Evolutionary conservation across 1,284 basidiomycete species (phyloP), one percentile per base, ranked within the genome.

Genomic region (Cryptococcus neoformans): DNA sequence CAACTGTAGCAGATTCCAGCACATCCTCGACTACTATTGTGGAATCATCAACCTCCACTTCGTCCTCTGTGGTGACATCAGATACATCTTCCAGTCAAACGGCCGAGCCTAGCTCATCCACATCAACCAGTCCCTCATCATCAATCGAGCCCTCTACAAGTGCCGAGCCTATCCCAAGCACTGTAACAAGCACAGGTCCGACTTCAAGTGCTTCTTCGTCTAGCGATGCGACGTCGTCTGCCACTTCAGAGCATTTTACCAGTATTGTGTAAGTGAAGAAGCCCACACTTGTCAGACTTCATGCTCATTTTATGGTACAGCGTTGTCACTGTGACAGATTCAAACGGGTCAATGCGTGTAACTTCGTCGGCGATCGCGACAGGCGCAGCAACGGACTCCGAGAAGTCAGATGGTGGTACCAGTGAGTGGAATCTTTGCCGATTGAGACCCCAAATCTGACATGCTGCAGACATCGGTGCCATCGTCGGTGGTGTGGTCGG

Each of bases 401-500:
- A 21, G 9, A 47, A 17, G 12, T 54, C 39, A 8, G 42, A 51
- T 5, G 41, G 62, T 40, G 54, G 62, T 42, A 52, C 59, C 35
- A 58, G 63, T 62, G 34, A 57, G 65, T 62, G 4, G 6, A n/a
- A 17, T 21, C 16, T 11, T n/a, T 34, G 38, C n/a, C 37, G 10
- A 28, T 28, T 16, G 6, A 49, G n/a, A 12, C 3, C 28, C 46
- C 16, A 57, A 40, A 53, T 49, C 14, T 44, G 37, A 53, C 21
- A 44, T 36, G 17, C 28, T 10, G 28, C 50, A 73, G 72, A 77
- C 59, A 65, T 62, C 16, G 76, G 77, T 35, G 73, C 76, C 1
- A 78, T 78, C 37, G 77, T 73, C 12, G 77, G 77, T 38, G 77
- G 76, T 49, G 75, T 76, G n/a, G 66, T 78, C n/a, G 77, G 77